A percentile compares a stretch with the other conserved stretches of the same genome.
Evolutionary conservation across 805 yeast genomes (phyloP).

Genomic region (Komagataella pastoris): DNA sequence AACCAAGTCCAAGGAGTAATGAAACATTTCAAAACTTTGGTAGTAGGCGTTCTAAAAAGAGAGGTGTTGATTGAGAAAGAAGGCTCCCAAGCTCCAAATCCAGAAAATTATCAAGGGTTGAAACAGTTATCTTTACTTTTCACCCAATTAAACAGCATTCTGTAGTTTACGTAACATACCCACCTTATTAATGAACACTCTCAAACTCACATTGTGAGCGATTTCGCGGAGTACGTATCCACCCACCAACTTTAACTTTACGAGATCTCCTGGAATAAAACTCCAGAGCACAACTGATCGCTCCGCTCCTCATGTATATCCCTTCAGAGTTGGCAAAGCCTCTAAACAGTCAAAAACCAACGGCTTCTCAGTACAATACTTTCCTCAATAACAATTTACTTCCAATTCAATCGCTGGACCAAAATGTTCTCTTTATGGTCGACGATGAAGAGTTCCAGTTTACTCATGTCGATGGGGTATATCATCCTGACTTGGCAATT

Average conservation of each 20-base stretch:
- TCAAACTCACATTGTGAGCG: not conserved
- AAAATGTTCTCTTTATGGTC: constrained; percentile 16
- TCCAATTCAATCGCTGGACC: constrained; percentile 21
- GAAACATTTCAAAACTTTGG: constrained; percentile 35
- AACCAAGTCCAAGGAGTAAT: constrained; percentile 38
- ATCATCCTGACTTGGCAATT: constrained; percentile 16
- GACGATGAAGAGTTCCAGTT: constrained; percentile 18
- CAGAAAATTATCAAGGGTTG: constrained; percentile 6
- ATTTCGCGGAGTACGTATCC: not conserved
- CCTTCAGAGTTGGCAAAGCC: constrained; percentile 15
- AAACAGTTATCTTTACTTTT: constrained; percentile 13
- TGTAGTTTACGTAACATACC: constrained; percentile 1
- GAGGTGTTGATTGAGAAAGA: constrained; percentile 11
- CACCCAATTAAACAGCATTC: constrained; percentile 15
- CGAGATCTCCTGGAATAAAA: not conserved
- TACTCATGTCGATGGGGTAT: constrained; percentile 17
- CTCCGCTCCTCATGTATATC: constrained; percentile 13
- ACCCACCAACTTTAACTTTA: not conserved
- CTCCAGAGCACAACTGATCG: not conserved
- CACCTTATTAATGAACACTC: not conserved
- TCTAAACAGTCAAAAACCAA: constrained; percentile 11
- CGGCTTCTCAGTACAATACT: constrained; percentile 12
- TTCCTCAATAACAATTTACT: constrained; percentile 15
- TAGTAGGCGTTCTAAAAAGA: constrained; percentile 33
- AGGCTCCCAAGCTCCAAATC: constrained; percentile 3